These are phyloP conservation scores for Fusarium circinatum DNA, from an alignment of 2,329 filamentous ascomycete genomes.

Conservation along the genomic window DNA sequence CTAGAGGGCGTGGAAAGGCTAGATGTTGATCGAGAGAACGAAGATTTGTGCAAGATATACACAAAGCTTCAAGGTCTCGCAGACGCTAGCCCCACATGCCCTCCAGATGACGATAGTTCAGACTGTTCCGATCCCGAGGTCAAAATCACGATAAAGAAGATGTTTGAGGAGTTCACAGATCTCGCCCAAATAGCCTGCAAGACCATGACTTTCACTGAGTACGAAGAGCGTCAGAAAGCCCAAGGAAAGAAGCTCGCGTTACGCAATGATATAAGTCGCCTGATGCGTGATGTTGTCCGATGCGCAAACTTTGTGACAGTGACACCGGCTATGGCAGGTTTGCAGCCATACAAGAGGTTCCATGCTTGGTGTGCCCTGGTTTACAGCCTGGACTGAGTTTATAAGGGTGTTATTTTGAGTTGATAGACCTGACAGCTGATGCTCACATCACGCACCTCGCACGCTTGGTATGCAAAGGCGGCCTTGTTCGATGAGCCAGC, in stretches of 20 bases:
- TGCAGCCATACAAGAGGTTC: not conserved
- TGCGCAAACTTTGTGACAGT: not conserved
- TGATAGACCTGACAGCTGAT: too few relatives aligned
- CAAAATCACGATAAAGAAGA: rapidly evolving
- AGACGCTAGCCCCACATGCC: not conserved
- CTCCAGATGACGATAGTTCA: not conserved
- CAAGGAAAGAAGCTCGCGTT: rapidly evolving
- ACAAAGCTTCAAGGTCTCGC: not conserved
- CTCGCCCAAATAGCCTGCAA: not conserved
- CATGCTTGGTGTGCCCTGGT: not conserved
- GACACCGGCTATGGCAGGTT: not conserved
- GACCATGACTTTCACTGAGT: not conserved
- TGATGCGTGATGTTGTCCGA: not conserved
- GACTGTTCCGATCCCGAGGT: not conserved
- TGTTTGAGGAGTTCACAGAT: not conserved
- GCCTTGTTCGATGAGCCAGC: not conserved
- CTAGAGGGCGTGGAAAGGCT: not conserved
- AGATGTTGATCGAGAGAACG: not conserved
- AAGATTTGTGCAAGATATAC: not conserved
- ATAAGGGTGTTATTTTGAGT: too few relatives aligned
- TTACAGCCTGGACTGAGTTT: too few relatives aligned
- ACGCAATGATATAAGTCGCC: not conserved
- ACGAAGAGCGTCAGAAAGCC: not conserved
- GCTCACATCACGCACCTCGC: too few relatives aligned
- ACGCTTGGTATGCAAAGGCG: too few relatives aligned